Base-by-base conservation (phyloP, 441 rosid species). In the Theobroma grandiflorum region DNA sequence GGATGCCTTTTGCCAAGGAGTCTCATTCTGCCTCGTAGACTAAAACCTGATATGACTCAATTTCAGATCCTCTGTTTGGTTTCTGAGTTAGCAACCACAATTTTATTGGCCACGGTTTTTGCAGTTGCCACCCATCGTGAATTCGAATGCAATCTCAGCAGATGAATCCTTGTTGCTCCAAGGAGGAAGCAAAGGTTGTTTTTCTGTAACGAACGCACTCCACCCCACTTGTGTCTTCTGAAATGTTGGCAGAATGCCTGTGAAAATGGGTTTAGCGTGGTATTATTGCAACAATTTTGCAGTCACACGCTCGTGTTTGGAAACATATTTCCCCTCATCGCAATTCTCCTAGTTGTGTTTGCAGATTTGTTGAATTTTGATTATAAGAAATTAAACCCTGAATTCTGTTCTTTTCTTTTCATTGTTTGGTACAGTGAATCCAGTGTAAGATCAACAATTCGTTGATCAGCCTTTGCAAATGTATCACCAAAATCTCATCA, bases 181-280 rank as follows among this genome's bases (percentile, higher is more conserved):
- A 75, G 58, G 75, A 38, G 76, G 70, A 63, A 58, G 40, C 59
- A 12, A 26, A 33, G 42, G 63, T 66, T n/a, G 33, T 53, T 63
- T 35, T 20, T 8, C 37, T 8, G 61, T 47, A 35, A 50, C 20
- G 37, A 40, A 20, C 14, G 45, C 31, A 4, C n/a, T 35, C 26
- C 49, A 22, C 63, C 12, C 4, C 10, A 10, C 10, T 45, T 45
- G 0, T 20, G 40, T n/a, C 42, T 45, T 18, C 4, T 14, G 8
- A 68, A 20, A 53, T 67, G 40, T 20, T 12, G 14, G 57, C 52
- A 22, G 67, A 42, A 57, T 78, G 33, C 43, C 58, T 2, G 43
- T 16, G 72, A 68, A 15, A 43, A 1, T 42, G 50, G 43, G 35
- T 9, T 43, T 14, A 31, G 55, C 53, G 8, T 42, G 35, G 53